These are phyloP conservation scores for Cyberlindnera americana DNA, from an alignment of 805 yeast species.

Conservation along the genomic window DNA sequence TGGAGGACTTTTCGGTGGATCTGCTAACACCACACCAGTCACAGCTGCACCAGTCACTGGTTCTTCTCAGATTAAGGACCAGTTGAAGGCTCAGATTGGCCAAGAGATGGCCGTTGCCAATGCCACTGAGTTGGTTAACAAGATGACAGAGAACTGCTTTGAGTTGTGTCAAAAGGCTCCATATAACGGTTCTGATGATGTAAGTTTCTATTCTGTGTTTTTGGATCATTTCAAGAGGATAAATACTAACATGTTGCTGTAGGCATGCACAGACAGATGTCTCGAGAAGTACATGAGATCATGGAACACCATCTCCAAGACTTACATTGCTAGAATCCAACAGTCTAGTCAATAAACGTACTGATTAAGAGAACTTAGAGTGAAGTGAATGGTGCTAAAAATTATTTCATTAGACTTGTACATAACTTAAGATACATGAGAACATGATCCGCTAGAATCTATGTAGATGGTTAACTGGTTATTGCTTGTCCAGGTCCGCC, in stretches of 20 bases:
- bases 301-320: constrained; percentile 80
- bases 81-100: constrained; percentile 65
- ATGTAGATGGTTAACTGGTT: not conserved
- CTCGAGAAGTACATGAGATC: constrained; percentile 84
- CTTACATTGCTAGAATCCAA: constrained; percentile 75
- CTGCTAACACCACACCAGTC: constrained; percentile 21
- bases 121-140: constrained; percentile 82
- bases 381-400: not conserved
- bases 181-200: constrained; percentile 51
- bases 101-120: constrained; percentile 89
- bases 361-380: not conserved
- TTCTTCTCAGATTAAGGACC: constrained; percentile 48
- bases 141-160: constrained; percentile 83
- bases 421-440: constrained; percentile 2
- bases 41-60: constrained; percentile 23
- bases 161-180: constrained; percentile 72
- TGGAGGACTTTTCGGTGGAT: constrained; percentile 29
- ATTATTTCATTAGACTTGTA: too few species aligned
- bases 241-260: constrained; percentile 4
- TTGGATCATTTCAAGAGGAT: too few species aligned
- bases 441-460: not conserved
- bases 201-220: constrained; percentile 10
- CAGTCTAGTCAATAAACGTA: constrained; percentile 29
- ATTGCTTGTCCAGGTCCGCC: constrained; percentile 15
- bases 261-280: constrained; percentile 69